Evolutionary conservation across 2,329 filamentous ascomycete genomes (phyloP).

Genomic region (Arthrobotrys entomopaga): DNA sequence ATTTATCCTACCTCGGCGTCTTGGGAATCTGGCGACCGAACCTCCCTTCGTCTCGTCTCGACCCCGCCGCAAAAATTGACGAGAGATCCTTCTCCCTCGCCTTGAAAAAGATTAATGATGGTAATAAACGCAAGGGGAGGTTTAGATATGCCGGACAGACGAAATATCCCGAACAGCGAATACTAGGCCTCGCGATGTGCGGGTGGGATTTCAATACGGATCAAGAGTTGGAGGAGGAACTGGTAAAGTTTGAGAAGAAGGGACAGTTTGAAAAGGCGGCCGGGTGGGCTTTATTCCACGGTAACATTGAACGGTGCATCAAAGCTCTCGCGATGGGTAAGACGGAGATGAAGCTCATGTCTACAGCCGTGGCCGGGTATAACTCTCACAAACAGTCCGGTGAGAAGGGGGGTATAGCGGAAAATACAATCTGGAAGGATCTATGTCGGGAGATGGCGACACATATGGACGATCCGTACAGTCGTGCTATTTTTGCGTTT

Average conservation of each 20-base stretch:
- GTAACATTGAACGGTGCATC: slow-evolving; percentile 64
- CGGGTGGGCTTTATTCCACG: slow-evolving; percentile 78
- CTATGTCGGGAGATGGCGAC: slow-evolving; percentile 68
- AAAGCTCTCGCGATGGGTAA: slow-evolving; percentile 57
- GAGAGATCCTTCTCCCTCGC: slow-evolving; percentile 60
- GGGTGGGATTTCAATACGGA: slow-evolving; percentile 72
- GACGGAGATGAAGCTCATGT: slow-evolving; percentile 59
- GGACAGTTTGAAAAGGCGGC: slow-evolving; percentile 77
- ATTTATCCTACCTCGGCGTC: slow-evolving; percentile 80
- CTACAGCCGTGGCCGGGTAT: slow-evolving; percentile 59
- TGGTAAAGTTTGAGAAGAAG: slow-evolving; percentile 65
- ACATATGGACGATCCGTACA: slow-evolving; percentile 77
- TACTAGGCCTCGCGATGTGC: slow-evolving; percentile 79
- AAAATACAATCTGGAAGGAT: slow-evolving; percentile 67
- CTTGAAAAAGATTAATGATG: slow-evolving; percentile 66
- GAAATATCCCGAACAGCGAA: slow-evolving; percentile 74
- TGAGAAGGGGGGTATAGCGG: slow-evolving; percentile 56
- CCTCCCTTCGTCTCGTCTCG: slow-evolving; percentile 51
- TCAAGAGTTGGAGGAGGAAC: slow-evolving; percentile 64
- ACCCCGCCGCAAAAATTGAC: slow-evolving; percentile 57
- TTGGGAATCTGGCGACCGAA: slow-evolving; percentile 72
- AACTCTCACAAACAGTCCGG: slow-evolving; percentile 56
- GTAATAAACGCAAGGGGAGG: slow-evolving; percentile 73
- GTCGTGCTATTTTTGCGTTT: slow-evolving; percentile 80
- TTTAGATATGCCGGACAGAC: slow-evolving; percentile 74